Evolutionary conservation across 805 yeast genomes (phyloP), one percentile per base, ranked within the genome.

Genomic region (Zygosaccharomyces lentus): DNA sequence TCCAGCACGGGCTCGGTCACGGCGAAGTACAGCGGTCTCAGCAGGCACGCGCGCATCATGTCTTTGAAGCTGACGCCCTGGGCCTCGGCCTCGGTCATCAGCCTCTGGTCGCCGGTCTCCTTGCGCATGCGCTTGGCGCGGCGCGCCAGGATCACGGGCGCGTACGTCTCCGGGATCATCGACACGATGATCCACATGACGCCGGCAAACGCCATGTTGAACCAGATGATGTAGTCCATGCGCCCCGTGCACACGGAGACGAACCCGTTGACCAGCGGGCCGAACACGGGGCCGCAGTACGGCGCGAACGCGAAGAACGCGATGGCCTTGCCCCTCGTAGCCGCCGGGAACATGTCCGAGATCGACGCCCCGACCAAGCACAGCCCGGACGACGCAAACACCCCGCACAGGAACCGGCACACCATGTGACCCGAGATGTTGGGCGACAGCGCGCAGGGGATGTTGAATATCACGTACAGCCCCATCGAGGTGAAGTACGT

Each of bases 51-150:
- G 48, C 78, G 75, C 48, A 87, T 55, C 64, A 90, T 72, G 63
- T 90, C 96, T 27, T 69, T 71, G 39, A 86, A 62, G 1, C 84
- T 68, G 64, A 88, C 64, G 40, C 87, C 87, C 61, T 78, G 80
- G 25, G 91, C 93, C 67, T 90, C 97, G 64, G 87, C 95, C 67
- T 87, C 95, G 17, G 97, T 87, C 87, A 88, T 87, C 54, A 89
- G 87, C 63, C 83, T 82, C 49, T 74, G 73, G 61, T 88, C 83
- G 40, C 95, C 95, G 9, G 95, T 84, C 65, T 84, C 85, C 62
- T 80, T 77, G 74, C 95, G 78, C 51, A 86, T 59, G 57, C 67
- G 74, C 47, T 66, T 67, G 17, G 96, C 95, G 62, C 82, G 78
- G 42, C 61, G 74, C 58, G 80, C 82, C 50, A 86, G 69, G 45